These are phyloP conservation scores for Nakataea oryzae DNA, from an alignment of 2,329 filamentous ascomycete species.

Conservation along the genomic window DNA sequence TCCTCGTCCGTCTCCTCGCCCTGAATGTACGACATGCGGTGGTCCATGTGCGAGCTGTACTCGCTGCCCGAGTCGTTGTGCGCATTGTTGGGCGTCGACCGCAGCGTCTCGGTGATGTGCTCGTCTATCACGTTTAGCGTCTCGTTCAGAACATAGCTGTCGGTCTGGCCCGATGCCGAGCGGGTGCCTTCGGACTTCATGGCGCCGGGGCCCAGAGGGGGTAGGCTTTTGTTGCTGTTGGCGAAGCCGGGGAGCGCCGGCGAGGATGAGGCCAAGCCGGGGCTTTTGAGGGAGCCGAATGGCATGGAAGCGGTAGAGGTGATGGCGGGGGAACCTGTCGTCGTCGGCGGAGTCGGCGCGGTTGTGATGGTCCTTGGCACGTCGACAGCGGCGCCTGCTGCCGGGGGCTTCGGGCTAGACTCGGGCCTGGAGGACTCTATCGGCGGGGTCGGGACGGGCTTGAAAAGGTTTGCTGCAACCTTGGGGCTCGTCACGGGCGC, in stretches of 20 bases:
- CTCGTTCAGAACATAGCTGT: conserved; percentile 81
- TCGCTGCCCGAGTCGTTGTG: conserved; percentile 76
- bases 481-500: background rate
- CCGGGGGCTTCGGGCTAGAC: conserved; percentile 3
- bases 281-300: conserved; percentile 28
- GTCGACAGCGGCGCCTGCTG: background rate
- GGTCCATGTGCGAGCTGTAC: conserved; percentile 70
- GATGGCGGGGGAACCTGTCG: conserved; percentile 11
- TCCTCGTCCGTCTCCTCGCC: conserved; percentile 95
- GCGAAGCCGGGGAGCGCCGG: conserved; percentile 7
- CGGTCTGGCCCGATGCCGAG: conserved; percentile 29
- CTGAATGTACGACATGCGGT: conserved; percentile 81
- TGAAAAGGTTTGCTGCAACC: conserved; percentile 3
- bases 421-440: conserved; percentile 13
- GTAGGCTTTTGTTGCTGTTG: conserved; percentile 16
- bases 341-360: conserved; percentile 17
- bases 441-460: background rate
- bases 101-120: conserved; percentile 75
- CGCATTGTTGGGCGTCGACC: conserved; percentile 41
- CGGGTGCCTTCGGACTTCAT: conserved; percentile 19
- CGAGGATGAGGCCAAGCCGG: conserved; percentile 12
- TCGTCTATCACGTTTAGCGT: conserved; percentile 94
- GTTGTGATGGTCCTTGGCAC: conserved; percentile 4
- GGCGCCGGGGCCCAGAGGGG: conserved; percentile 15
- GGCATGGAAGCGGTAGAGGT: conserved; percentile 24